Evolutionary conservation across 768 basidiomycete species (phyloP), one percentile per base, ranked within the genome.

Genomic region (Suillus ampliporus): DNA sequence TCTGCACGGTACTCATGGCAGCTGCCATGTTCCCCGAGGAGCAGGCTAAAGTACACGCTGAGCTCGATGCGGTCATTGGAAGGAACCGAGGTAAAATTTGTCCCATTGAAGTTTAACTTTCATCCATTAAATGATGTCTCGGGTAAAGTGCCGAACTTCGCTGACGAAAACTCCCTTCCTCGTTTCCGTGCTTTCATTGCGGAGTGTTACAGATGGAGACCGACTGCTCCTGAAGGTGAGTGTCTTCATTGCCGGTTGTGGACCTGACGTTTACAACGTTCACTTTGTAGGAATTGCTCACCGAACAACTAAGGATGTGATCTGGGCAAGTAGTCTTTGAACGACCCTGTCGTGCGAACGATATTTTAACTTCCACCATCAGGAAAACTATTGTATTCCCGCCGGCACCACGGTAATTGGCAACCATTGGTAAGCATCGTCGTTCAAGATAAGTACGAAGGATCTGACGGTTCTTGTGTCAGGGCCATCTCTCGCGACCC

Each of bases 41-140:
- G 1, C 84, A 86, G 50, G 72, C 68, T 3, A 72, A 66, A n/a
- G 82, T 86, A 1, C 84, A 85, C 52, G 78, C 79, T 26, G 83
- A 89, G 62, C 71, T 89, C 2, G 85, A 86, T 60, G 54, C 60
- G 4, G 77, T 86, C 5, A 67, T 86, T 28, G 85, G 84, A 0
- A 66, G 72, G 3, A 77, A 57, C 40, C 61, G 63, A 44, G 37
- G 71, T 41, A 15, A 4, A 38, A 26, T 23, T 48, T 6, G 31
- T 37, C 5, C 21, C 28, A 44, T 43, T 26, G 5, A 14, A n/a
- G 5, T 23, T 26, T 56, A 10, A n/a, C 4, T 17, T 26, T 56
- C 15, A 46, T 48, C 6, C 5, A 19, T 15, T 50, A 5, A 7
- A 11, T 7, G 13, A 15, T 14, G 28, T 44, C 38, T 11, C 7